Percentiles rank a stretch among this genome's conserved stretches.
Evolutionary conservation across 129 eudicot species (phyloP).

Genomic region (Calendula officinalis): DNA sequence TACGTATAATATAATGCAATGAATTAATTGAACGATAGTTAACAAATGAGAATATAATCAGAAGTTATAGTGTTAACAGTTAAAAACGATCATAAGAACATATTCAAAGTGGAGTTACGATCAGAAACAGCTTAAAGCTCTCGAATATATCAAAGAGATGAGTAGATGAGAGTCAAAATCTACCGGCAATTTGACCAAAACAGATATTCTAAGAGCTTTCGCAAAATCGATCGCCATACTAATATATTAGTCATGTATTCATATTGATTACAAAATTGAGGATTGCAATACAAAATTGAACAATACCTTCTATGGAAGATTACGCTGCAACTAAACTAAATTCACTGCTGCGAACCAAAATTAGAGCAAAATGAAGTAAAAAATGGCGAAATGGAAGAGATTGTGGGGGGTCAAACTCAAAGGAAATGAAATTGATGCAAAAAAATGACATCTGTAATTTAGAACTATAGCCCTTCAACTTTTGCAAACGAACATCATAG

Average conservation of each 20-base stretch:
- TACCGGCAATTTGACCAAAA: conserved; percentile 1
- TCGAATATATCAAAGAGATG: neutral
- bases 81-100: no score
- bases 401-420: no score
- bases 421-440: neutral
- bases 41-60: no score
- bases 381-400: neutral
- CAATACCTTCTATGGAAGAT: conserved; percentile 18
- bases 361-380: conserved; percentile 8
- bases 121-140: no score
- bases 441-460: neutral
- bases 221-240: conserved; percentile 3
- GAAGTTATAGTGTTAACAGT: no score
- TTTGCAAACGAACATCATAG: neutral
- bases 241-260: conserved; percentile 5
- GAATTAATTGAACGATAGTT: no score
- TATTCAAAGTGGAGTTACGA: no score
- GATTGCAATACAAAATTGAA: conserved; percentile 12
- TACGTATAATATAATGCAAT: no score
- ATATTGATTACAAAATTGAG: conserved; percentile 10
- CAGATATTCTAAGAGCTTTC: neutral
- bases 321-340: neutral
- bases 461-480: conserved; percentile 5
- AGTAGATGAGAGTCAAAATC: neutral
- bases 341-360: conserved; percentile 6